Evolutionary conservation across 2,329 filamentous ascomycete species (phyloP).

Genomic region (Fusarium sp.): DNA sequence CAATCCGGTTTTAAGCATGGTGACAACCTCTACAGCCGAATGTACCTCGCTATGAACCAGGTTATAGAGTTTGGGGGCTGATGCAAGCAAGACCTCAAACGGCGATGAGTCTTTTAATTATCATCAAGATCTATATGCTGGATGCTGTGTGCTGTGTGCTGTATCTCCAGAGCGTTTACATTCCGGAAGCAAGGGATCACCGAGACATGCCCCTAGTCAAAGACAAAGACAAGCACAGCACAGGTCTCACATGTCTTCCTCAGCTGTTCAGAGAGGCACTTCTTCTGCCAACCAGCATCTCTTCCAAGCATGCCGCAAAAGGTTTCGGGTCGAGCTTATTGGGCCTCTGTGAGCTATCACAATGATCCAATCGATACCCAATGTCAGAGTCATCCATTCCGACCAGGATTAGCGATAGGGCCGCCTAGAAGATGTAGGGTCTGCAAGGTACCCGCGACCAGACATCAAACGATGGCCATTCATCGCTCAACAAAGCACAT

Average conservation of each 20-base stretch:
- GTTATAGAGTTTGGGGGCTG: slow-evolving; percentile 9
- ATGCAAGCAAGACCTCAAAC: not conserved
- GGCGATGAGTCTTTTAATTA: not conserved
- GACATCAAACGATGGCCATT: slow-evolving; percentile 10
- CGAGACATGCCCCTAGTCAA: slow-evolving; percentile 1
- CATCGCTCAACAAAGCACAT: slow-evolving; percentile 2
- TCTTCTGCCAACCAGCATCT: not conserved
- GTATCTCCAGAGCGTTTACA: slow-evolving; percentile 23
- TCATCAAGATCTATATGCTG: not conserved
- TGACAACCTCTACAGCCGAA: slow-evolving; percentile 4
- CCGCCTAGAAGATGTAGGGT: slow-evolving; percentile 10
- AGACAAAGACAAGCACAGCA: slow-evolving; percentile 11
- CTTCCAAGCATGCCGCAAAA: not conserved
- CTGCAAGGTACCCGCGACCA: slow-evolving; percentile 42
- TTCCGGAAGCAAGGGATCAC: slow-evolving; percentile 21
- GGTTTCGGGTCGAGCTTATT: slow-evolving; percentile 4
- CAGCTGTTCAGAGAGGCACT: not conserved
- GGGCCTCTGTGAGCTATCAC: slow-evolving; percentile 25
- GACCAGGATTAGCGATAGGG: slow-evolving; percentile 22
- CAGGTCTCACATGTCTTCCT: not conserved
- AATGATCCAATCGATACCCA: slow-evolving; percentile 18
- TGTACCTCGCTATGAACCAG: not conserved
- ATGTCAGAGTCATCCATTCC: slow-evolving; percentile 1
- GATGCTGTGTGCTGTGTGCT: not conserved
- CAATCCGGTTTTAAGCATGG: not conserved